These are phyloP conservation scores for Tuber magnatum DNA, from an alignment of 495 filamentous ascomycete species.

Conservation along the genomic window DNA sequence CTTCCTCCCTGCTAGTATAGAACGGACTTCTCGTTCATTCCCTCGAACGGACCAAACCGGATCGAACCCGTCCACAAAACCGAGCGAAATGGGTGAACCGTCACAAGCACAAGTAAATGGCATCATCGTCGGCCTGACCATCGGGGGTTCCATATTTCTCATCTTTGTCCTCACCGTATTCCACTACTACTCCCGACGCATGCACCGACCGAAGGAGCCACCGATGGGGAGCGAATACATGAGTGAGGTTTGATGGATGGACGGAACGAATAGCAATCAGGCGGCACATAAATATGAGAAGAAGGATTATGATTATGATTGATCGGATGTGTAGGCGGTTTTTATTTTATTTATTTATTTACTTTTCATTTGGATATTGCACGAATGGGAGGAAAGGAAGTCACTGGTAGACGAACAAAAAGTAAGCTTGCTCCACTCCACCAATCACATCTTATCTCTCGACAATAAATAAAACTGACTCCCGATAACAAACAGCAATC, in stretches of 20 bases:
- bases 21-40: not conserved
- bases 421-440: not conserved
- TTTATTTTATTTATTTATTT: not conserved
- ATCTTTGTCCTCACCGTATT: slow-evolving; percentile 35
- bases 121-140: slow-evolving; percentile 34
- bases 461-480: not conserved
- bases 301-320: not conserved
- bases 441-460: not conserved
- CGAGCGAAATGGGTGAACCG: slow-evolving; percentile 24
- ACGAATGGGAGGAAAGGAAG: not conserved
- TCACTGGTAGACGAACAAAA: not conserved
- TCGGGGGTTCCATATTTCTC: slow-evolving; percentile 31
- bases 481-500: not conserved
- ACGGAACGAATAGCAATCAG: not conserved
- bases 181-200: slow-evolving; percentile 36
- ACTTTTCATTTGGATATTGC: not conserved
- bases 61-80: not conserved
- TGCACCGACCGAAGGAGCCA: slow-evolving; percentile 29
- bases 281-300: not conserved
- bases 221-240: slow-evolving; percentile 20
- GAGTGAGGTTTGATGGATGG: slow-evolving; percentile 12
- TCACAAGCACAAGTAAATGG: slow-evolving; percentile 33
- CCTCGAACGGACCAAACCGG: not conserved
- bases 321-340: not conserved
- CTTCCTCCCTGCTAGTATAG: not conserved